Evolutionary conservation across 2,329 filamentous ascomycete genomes (phyloP).

Genomic region (Exophiala mesophila): DNA sequence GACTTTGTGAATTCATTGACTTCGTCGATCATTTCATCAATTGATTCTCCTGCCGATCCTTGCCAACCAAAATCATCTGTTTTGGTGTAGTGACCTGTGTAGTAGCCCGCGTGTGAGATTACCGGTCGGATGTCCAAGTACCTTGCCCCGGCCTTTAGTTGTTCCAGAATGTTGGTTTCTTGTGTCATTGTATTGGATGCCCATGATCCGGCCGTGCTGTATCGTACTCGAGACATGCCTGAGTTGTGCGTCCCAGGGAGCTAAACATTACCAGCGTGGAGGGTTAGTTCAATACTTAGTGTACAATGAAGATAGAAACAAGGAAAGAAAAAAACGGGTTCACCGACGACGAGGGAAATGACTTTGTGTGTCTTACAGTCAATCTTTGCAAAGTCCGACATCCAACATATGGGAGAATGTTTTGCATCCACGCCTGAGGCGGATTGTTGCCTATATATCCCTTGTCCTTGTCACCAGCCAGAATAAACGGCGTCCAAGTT

Average conservation of each 20-base stretch:
- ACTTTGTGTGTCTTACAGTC: slow-evolving; percentile 19
- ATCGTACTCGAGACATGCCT: slow-evolving; percentile 41
- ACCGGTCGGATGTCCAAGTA: slow-evolving; percentile 48
- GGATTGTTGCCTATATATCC: slow-evolving; percentile 30
- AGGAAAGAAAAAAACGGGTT: no score
- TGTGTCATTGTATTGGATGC: slow-evolving; percentile 31
- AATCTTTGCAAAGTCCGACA: slow-evolving; percentile 43
- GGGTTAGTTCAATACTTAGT: no score
- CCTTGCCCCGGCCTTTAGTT: slow-evolving; percentile 43
- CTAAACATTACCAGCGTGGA: no score
- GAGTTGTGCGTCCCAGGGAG: slow-evolving; percentile 49
- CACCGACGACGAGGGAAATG: no score
- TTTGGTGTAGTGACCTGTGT: slow-evolving; percentile 37
- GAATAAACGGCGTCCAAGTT: slow-evolving; percentile 28
- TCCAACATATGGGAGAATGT: slow-evolving; percentile 34
- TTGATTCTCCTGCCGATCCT: slow-evolving; percentile 44
- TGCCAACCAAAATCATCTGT: slow-evolving; percentile 31
- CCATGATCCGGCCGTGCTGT: slow-evolving; percentile 3
- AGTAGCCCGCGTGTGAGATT: slow-evolving; percentile 37
- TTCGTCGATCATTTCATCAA: slow-evolving; percentile 38
- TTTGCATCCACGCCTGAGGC: slow-evolving; percentile 39
- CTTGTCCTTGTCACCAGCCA: slow-evolving; percentile 34
- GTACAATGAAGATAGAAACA: no score
- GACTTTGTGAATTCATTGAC: slow-evolving; percentile 44
- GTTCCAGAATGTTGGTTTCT: slow-evolving; percentile 41